These are phyloP conservation scores for Gamarada debralockiae DNA, from an alignment of 495 filamentous ascomycete species.

Conservation along the genomic window DNA sequence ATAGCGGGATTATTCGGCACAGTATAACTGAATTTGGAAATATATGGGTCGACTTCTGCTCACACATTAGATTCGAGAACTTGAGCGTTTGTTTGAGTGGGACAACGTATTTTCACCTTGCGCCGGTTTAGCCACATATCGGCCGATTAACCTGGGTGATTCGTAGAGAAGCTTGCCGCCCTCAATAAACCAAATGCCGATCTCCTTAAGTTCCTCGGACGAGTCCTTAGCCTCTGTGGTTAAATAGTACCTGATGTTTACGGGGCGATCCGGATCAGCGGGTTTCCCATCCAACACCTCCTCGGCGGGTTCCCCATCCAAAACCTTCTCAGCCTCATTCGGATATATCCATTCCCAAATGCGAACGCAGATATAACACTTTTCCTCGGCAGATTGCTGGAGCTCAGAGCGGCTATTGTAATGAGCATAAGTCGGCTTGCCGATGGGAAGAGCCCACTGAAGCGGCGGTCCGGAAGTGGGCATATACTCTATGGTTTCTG, in stretches of 20 bases:
- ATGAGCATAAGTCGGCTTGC: slow-evolving; percentile 1
- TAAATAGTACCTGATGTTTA: slow-evolving; percentile 2
- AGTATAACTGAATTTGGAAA: too few relatives aligned
- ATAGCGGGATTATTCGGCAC: too few relatives aligned
- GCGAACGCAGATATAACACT: slow-evolving; percentile 5
- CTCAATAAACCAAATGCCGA: slow-evolving; percentile 5
- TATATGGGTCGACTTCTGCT: too few relatives aligned
- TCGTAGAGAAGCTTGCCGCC: not conserved
- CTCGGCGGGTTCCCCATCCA: not conserved
- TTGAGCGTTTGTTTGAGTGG: too few relatives aligned
- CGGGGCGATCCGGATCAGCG: not conserved
- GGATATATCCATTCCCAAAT: not conserved
- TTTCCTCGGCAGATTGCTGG: not conserved
- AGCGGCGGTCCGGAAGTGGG: too few relatives aligned
- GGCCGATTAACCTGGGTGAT: not conserved
- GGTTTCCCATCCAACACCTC: too few relatives aligned
- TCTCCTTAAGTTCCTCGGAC: slow-evolving; percentile 2
- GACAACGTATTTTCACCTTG: not conserved
- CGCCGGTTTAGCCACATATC: not conserved
- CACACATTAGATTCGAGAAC: too few relatives aligned
- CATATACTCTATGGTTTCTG: too few relatives aligned
- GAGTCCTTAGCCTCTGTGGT: not conserved
- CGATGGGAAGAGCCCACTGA: too few relatives aligned
- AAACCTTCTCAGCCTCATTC: not conserved
- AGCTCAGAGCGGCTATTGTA: not conserved